A percentile compares a stretch with the other conserved stretches of the same genome.
These are phyloP conservation scores for Sporormia fimetaria DNA, from an alignment of 495 filamentous ascomycete genomes.

Conservation along the genomic window DNA sequence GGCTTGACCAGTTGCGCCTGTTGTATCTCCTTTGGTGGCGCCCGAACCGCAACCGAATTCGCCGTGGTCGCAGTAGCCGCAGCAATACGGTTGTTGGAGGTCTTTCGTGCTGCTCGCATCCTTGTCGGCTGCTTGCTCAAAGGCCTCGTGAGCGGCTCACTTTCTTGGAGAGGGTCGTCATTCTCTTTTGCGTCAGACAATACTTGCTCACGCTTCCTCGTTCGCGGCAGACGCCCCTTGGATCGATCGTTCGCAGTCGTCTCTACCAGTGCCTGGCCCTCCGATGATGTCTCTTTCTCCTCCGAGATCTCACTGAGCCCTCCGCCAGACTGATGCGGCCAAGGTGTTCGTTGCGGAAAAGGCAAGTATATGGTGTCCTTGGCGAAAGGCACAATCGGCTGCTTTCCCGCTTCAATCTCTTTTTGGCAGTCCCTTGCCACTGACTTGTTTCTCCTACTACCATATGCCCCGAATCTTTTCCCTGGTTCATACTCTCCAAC, in stretches of 20 bases:
- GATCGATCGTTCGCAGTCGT: conserved; percentile 24
- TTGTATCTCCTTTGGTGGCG: too few species aligned
- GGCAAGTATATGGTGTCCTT: conserved; percentile 31
- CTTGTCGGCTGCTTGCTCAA: conserved; percentile 18
- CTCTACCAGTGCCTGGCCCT: conserved; percentile 23
- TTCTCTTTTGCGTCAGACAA: conserved; percentile 22
- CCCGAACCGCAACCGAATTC: too few species aligned
- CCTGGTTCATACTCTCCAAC: conserved; percentile 34
- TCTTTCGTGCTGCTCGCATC: conserved; percentile 22
- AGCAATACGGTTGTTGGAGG: conserved; percentile 21
- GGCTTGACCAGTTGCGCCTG: too few species aligned
- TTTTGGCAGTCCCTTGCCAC: conserved; percentile 32
- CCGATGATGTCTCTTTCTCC: conserved; percentile 28
- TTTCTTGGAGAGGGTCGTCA: conserved; percentile 18
- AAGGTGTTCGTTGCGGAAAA: conserved; percentile 22
- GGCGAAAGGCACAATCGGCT: conserved; percentile 33
- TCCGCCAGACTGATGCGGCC: conserved; percentile 13
- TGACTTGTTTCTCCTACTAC: conserved; percentile 29
- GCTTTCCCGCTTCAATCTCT: conserved; percentile 29
- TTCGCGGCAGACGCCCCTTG: conserved; percentile 13
- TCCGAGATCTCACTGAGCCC: conserved; percentile 27
- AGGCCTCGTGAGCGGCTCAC: conserved; percentile 11
- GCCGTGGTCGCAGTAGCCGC: conserved; percentile 18
- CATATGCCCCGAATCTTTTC: conserved; percentile 29
- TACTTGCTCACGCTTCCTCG: conserved; percentile 1